phyloP scores from a whole-genome alignment of 805 yeast genomes.

The Kodamaea nitidulidarum region DNA sequence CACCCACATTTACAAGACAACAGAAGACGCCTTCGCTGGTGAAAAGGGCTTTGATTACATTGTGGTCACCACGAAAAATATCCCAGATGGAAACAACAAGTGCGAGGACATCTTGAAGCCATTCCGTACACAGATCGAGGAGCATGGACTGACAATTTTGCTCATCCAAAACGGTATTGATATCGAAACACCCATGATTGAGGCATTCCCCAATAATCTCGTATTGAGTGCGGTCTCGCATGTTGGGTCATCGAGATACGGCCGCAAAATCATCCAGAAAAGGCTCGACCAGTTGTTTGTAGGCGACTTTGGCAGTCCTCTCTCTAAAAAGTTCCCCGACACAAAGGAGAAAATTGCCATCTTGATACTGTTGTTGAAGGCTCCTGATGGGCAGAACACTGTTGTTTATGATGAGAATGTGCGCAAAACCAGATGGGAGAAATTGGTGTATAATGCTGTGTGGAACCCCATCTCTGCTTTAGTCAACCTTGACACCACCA shows the following conservation, averaged over 20 bases:
- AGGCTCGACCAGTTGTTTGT: constrained; percentile 16
- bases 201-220: constrained; percentile 29
- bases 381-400: constrained; percentile 21
- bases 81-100: constrained; percentile 33
- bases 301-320: constrained; percentile 16
- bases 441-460: constrained; percentile 34
- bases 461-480: constrained; percentile 34
- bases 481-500: constrained; percentile 29
- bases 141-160: constrained; percentile 24
- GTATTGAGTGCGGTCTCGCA: constrained; percentile 35
- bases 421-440: constrained; percentile 36
- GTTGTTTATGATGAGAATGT: constrained; percentile 28
- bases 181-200: constrained; percentile 31
- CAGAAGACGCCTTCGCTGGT: constrained; percentile 39
- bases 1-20: constrained; percentile 37
- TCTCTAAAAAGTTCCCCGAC: constrained; percentile 5
- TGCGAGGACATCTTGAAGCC: constrained; percentile 39
- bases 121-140: constrained; percentile 12
- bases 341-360: constrained; percentile 14
- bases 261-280: constrained; percentile 16
- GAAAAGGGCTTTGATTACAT: constrained; percentile 34
- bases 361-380: constrained; percentile 27
- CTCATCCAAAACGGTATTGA: constrained; percentile 40
- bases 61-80: constrained; percentile 36
- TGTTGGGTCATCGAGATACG: constrained; percentile 31